Conservation (phyloP, 75 land plant genomes). For the Cupressus sempervirens region DNA sequence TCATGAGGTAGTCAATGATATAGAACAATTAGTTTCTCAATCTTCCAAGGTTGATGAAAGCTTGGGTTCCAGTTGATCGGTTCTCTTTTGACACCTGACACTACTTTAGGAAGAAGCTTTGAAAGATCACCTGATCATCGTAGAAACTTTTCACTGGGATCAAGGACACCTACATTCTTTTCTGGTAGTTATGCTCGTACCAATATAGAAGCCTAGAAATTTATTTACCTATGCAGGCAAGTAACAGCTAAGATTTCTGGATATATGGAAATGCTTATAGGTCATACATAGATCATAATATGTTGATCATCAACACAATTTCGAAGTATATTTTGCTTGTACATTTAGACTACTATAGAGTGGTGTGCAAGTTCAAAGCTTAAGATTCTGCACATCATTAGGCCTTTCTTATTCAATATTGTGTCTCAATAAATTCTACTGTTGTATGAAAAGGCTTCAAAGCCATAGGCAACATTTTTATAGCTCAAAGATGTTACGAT, state of each 20-base stretch:
- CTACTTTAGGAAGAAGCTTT: not conserved
- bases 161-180: not conserved
- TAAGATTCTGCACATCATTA: not conserved
- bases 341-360: not conserved
- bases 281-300: not conserved
- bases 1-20: too few species aligned
- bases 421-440: not conserved
- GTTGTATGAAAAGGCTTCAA: not conserved
- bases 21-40: too few species aligned
- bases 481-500: not conserved
- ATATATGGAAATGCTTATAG: not conserved
- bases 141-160: not conserved
- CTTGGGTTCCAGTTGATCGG: not conserved
- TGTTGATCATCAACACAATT: not conserved
- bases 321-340: not conserved
- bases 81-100: not conserved
- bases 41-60: too few species aligned
- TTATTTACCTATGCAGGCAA: not conserved
- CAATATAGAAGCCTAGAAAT: conserved; percentile 3
- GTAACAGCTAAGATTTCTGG: not conserved
- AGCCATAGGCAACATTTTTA: not conserved
- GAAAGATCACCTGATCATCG: not conserved
- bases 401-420: not conserved
- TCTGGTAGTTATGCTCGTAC: not conserved
- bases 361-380: not conserved